Conservation (phyloP, 106 monocot genomes). For the Dendrobium catenatum region DNA sequence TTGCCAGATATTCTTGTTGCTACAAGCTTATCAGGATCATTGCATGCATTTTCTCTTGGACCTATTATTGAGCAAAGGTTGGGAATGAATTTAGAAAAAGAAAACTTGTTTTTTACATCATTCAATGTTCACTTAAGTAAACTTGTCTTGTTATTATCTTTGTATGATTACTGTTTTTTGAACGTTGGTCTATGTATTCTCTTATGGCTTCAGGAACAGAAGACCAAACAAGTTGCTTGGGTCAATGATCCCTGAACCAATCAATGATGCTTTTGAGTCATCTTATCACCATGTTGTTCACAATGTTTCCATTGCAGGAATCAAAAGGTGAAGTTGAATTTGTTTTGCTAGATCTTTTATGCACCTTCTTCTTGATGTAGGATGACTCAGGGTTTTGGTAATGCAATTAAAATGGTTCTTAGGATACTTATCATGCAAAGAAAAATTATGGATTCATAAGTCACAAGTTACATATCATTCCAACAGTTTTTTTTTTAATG, state of each 20-base stretch:
- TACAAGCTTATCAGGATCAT: slow-evolving; percentile 85
- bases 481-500: no score
- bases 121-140: background rate
- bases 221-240: slow-evolving; percentile 50
- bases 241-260: slow-evolving; percentile 62
- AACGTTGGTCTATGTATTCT: background rate
- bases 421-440: background rate
- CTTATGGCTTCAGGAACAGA: slow-evolving; percentile 8
- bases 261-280: slow-evolving; percentile 73
- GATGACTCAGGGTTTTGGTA: no score
- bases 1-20: slow-evolving; percentile 85
- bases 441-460: background rate
- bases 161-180: background rate
- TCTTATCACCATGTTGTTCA: slow-evolving; percentile 85
- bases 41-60: slow-evolving; percentile 75
- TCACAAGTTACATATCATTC: no score
- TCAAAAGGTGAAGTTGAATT: slow-evolving; percentile 52
- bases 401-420: background rate
- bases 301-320: slow-evolving; percentile 49
- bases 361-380: background rate
- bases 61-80: slow-evolving; percentile 55
- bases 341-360: background rate
- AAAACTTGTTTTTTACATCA: background rate
- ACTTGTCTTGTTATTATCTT: background rate
- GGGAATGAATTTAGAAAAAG: background rate